Conservation (phyloP, 352 stramenopile species). For the Phytophthora hybrid region DNA sequence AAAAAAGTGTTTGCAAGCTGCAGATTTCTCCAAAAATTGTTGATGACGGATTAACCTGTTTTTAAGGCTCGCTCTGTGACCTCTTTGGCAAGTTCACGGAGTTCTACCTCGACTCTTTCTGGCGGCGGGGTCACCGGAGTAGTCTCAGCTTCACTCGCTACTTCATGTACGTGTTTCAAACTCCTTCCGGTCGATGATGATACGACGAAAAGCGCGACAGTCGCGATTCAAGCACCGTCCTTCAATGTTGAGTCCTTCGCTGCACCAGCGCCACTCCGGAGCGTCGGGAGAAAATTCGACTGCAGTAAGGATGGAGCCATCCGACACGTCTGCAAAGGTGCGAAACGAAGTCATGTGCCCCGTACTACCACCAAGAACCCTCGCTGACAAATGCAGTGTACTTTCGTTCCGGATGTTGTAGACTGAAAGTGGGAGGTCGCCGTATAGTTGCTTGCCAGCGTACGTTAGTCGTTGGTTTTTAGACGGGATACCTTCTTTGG, state of each 20-base stretch:
- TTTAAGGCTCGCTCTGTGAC: constrained; percentile 17
- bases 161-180: constrained; percentile 46
- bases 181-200: constrained; percentile 24
- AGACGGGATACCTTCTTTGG: constrained; percentile 7
- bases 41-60: background rate
- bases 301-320: background rate
- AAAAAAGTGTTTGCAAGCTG: background rate
- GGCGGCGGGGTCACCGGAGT: background rate
- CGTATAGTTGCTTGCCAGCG: constrained; percentile 15
- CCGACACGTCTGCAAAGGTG: background rate
- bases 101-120: constrained; percentile 13
- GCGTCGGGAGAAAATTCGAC: constrained; percentile 14
- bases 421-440: background rate
- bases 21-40: background rate
- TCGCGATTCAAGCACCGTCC: constrained; percentile 23
- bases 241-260: constrained; percentile 44
- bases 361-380: background rate
- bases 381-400: background rate
- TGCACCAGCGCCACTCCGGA: constrained; percentile 15
- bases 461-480: constrained; percentile 16
- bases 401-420: constrained; percentile 18
- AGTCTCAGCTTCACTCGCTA: constrained; percentile 38
- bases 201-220: constrained; percentile 27
- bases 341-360: background rate
- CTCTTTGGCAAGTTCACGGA: constrained; percentile 18